Base-by-base conservation (phyloP, 768 basidiomycete genomes). In the Psilocybe cubensis region DNA sequence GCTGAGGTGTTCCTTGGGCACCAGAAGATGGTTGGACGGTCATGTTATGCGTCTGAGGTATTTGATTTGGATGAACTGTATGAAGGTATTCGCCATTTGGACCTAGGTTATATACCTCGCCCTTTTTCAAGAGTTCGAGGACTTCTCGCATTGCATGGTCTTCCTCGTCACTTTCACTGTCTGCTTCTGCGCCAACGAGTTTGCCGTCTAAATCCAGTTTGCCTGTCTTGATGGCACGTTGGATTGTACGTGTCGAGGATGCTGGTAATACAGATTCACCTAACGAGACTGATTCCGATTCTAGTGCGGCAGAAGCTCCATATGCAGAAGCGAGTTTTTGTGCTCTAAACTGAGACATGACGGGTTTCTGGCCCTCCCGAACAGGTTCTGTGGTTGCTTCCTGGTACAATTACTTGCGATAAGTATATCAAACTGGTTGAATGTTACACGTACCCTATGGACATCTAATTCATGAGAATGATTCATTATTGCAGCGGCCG, bases 301-400 rank as follows among this genome's bases (percentile, higher is more conserved):
- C 59, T 29, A 27, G 18, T 23, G 59, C 62, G n/a, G 68, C 58
- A 12, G 81, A 71, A n/a, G 74, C 68, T 58, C 75, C 74, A 61
- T 82, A 84, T 1, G 82, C 75, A 23, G 78, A 74, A 14, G 78
- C 76, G 54, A 87, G 72, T 20, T 79, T 81, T 40, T 74, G 80
- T 1, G 85, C 81, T 66, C 83, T 91, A 70, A 92, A 91, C 38
- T 77, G 82, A 11, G 91, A 92, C 38, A 87, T 70, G 0, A 78
- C 64, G 6, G 83, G 76, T 65, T 83, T 87, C 41, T 77, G 72
- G 38, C 56, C 57, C 1, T 59, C 48, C 9, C 27, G 42, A 42
- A 47, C 28, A 41, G 54, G 9, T 46, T 62, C 57, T 38, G 57
- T 33, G 9, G 54, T 46, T 51, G 50, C 25, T 41, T 45, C 63